phyloP scores from a whole-genome alignment of 2,329 filamentous ascomycete species.

The Gaeumannomyces tritici region DNA sequence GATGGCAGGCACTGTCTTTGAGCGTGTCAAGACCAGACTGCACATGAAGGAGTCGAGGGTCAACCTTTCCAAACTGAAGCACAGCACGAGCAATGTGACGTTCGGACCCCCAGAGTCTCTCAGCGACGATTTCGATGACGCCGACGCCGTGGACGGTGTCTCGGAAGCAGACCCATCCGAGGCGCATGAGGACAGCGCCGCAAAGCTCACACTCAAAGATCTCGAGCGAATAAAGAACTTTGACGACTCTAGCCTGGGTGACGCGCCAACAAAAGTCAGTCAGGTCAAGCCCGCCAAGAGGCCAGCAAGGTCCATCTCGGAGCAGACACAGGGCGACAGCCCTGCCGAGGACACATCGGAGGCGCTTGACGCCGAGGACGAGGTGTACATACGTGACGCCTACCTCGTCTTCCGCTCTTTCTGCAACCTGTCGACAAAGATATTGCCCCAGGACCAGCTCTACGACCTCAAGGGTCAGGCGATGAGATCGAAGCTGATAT shows the following conservation, averaged over 20 bases:
- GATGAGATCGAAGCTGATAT: constrained; percentile 95
- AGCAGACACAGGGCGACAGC: constrained; percentile 45
- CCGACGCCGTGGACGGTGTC: constrained; percentile 15
- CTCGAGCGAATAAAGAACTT: constrained; percentile 60
- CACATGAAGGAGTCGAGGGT: constrained; percentile 77
- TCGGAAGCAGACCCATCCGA: constrained; percentile 8
- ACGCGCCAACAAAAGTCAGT: constrained; percentile 59
- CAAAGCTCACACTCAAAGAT: constrained; percentile 57
- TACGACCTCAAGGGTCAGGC: constrained; percentile 88
- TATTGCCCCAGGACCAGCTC: constrained; percentile 79
- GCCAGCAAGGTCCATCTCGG: constrained; percentile 37
- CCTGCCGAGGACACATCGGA: constrained; percentile 47
- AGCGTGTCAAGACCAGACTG: constrained; percentile 78
- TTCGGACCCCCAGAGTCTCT: constrained; percentile 36
- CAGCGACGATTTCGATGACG: constrained; percentile 13
- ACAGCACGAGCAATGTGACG: constrained; percentile 41
- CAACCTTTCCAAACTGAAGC: constrained; percentile 42
- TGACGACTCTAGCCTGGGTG: constrained; percentile 56
- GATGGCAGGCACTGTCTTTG: constrained; percentile 98
- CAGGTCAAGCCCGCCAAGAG: constrained; percentile 41
- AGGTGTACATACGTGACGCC: constrained; percentile 93
- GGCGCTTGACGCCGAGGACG: constrained; percentile 65
- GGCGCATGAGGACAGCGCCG: constrained; percentile 25
- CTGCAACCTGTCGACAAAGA: constrained; percentile 93
- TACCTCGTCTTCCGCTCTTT: constrained; percentile 96